Evolutionary conservation across 352 stramenopile genomes (phyloP), one percentile per base, ranked within the genome.

Genomic region (Globisporangium irregulare): DNA sequence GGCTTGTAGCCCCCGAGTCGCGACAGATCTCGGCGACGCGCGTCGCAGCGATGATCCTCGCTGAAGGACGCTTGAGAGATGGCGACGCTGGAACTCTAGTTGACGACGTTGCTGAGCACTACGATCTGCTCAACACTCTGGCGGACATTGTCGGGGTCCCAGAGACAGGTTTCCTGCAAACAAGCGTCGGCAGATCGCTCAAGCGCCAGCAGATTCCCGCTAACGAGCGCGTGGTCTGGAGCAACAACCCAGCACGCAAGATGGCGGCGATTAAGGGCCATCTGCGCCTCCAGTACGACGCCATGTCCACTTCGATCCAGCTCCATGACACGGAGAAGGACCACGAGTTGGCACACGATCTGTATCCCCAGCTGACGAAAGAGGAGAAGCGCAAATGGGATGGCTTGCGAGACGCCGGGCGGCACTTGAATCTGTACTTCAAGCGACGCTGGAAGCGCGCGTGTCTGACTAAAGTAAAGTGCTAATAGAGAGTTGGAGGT

Each of bases 191-290:
- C 0, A 69, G 76, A 1, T 81, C 76, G 8, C 77, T 89, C 7
- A 81, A 86, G 56, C 78, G 81, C 29, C 54, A 75, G 3, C 51
- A 66, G 2, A 84, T 77, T 59, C 74, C 41, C 15, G 4, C 41
- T 50, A 50, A 75, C 2, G 62, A 76, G 58, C 72, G 73, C 20
- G 59, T 74, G 15, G 79, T 87, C 29, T 86, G 70, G 72, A 86
- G 72, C 59, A 90, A 87, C 76, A 90, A 90, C 38, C 79, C 81
- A 7, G 67, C 72, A 22, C 72, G 67, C 12, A 80, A 86, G 56
- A 73, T 84, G 61, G 73, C 77, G 55, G 66, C 76, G 7, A 70
- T 87, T 0, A 68, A 68, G 2, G 79, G 77, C 32, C 67, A 86
- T 15, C 48, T 68, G 3, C 75, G 81, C 10, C 66, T 86, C 4